Base-by-base conservation (phyloP, 768 basidiomycete genomes). In the Leccinum variicolor region DNA sequence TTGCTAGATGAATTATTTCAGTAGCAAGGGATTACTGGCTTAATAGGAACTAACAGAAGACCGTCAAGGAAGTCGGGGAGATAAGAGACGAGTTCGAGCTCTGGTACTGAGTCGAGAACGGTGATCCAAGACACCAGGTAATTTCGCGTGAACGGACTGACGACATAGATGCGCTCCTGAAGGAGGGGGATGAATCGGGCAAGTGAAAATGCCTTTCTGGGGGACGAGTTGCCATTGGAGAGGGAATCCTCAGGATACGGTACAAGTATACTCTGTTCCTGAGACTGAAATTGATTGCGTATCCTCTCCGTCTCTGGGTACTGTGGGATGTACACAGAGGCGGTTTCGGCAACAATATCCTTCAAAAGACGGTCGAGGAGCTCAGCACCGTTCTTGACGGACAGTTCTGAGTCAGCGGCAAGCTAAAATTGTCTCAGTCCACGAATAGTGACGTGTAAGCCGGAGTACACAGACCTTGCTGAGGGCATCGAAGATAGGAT, bases 311-410 rank as follows among this genome's bases (percentile, higher is more conserved):
- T 89, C 68, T 92, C 91, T 3, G 87, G 84, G 68, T 90, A 90
- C 57, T 91, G 85, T 10, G 94, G 93, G 52, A 97, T 87, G 70
- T 97, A 98, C 34, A 91, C 89, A 1, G 94, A 93, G 2, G 96
- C 97, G 8, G 93, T 92, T 74, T 98, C 97, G 13, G 94, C 90
- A 5, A 98, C 96, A 50, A 98, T 96, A 64, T 99, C 97, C 69
- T 98, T 98, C 64, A 99, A 82, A n/a, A 98, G 82, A 19, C 96
- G 84, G 71, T 99, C 97, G 56, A 98, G 82, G 28, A 99, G 82
- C 71, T 99, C 97, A 1, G 97, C 95, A 2, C 96, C 96, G 67
- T 98, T 98, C 83, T 97, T 96, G 59, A 99, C 96, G 2, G 97
- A 96, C 36, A 92, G 66, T 64, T 98, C 96, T 0, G 93, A 90